Evolutionary conservation across 2,329 filamentous ascomycete species (phyloP).

Genomic region (Aspergillus alliaceus): DNA sequence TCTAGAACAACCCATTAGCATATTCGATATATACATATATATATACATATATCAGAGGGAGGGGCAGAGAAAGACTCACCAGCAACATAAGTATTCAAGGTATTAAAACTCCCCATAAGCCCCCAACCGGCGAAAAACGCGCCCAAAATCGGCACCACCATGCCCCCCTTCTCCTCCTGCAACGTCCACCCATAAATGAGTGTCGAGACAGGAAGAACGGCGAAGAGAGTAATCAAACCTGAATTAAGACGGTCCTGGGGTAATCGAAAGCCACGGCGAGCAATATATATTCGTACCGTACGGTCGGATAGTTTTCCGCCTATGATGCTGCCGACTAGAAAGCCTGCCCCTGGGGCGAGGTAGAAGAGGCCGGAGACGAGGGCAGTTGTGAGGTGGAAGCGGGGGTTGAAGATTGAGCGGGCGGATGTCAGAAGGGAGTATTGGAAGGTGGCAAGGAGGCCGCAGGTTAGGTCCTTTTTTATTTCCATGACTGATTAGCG

Average conservation of each 20-base stretch:
- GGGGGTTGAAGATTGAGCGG: slow-evolving; percentile 71
- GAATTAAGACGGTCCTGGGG: slow-evolving; percentile 68
- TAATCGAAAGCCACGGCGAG: slow-evolving; percentile 59
- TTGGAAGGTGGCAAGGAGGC: slow-evolving; percentile 68
- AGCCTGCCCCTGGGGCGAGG: slow-evolving; percentile 69
- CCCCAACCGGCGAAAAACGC: slow-evolving; percentile 73
- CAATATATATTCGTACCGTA: slow-evolving; percentile 64
- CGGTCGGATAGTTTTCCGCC: slow-evolving; percentile 69
- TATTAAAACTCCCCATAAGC: slow-evolving; percentile 72
- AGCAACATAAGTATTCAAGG: slow-evolving; percentile 67
- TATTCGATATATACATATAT: too few species aligned
- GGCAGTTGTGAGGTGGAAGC: slow-evolving; percentile 66
- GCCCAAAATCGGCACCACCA: slow-evolving; percentile 63
- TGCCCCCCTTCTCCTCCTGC: slow-evolving; percentile 54
- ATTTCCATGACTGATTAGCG: too few species aligned
- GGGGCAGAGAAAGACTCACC: slow-evolving; percentile 17
- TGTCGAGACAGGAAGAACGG: slow-evolving; percentile 61
- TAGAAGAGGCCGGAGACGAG: slow-evolving; percentile 72
- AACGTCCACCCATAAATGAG: slow-evolving; percentile 68
- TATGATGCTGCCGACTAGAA: slow-evolving; percentile 66
- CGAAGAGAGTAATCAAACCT: slow-evolving; percentile 56
- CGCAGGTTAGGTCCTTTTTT: slow-evolving; percentile 34
- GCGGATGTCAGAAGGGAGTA: slow-evolving; percentile 68
- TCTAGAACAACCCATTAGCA: slow-evolving; percentile 63
- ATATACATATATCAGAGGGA: not conserved